Conservation (phyloP, 2,329 filamentous ascomycete species). For the Colletotrichum siamense region DNA sequence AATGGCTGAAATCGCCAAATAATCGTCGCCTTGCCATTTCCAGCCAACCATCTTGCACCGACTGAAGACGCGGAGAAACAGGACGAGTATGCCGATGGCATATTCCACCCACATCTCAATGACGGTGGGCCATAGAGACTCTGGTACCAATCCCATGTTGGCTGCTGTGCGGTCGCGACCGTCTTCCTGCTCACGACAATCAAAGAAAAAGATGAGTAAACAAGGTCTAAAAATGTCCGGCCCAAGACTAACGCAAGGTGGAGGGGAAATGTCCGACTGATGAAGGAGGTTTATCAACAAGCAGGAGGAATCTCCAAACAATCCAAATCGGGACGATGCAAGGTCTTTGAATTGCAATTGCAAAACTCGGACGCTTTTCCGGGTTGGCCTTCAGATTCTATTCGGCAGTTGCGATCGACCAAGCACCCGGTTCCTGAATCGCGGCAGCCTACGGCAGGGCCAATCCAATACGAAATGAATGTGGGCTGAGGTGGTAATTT, state of each 20-base stretch:
- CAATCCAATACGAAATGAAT: neutral
- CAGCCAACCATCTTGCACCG: neutral
- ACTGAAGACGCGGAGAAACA: slow-evolving; percentile 7
- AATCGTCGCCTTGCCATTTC: slow-evolving; percentile 14
- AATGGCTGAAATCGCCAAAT: slow-evolving; percentile 5
- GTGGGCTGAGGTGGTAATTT: slow-evolving; percentile 5
- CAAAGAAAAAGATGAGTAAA: neutral
- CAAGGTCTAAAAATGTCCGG: neutral
- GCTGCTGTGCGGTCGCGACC: neutral
- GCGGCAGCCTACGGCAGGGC: neutral
- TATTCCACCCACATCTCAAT: slow-evolving; percentile 21
- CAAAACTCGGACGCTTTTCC: neutral
- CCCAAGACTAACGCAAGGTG: neutral
- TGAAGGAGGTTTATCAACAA: neutral
- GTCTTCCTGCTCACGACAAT: neutral
- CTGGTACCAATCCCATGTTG: neutral
- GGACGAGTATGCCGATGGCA: slow-evolving; percentile 1
- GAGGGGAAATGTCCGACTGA: neutral
- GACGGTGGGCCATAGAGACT: neutral
- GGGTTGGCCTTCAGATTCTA: neutral
- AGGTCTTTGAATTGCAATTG: neutral
- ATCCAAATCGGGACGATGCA: neutral
- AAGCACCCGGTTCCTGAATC: neutral
- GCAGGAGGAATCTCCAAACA: neutral
- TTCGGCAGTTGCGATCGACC: neutral